Conservation (phyloP, 192 early-diverging fungal genomes). For the Coemansia biformis region DNA sequence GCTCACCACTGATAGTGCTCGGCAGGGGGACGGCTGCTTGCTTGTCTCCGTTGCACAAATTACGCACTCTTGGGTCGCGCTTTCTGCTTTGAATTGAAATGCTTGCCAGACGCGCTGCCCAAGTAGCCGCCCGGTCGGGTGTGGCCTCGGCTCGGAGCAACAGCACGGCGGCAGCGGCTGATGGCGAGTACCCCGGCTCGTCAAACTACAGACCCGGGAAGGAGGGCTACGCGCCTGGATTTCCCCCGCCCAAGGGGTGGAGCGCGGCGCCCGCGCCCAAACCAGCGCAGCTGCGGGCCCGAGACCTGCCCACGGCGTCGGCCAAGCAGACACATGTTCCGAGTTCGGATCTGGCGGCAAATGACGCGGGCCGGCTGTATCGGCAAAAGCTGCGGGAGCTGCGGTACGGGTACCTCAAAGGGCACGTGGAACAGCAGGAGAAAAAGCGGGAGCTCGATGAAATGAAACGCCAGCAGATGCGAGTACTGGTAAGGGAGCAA, state of each 20-base stretch:
- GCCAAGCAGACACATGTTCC: constrained; percentile 6
- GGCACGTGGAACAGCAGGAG: constrained; percentile 18
- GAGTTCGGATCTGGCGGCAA: neutral
- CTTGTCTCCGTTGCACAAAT: no score
- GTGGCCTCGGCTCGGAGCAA: no score
- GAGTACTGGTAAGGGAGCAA: constrained; percentile 7
- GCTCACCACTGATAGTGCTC: no score
- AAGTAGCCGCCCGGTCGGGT: no score
- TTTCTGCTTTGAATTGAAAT: no score
- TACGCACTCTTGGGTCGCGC: no score
- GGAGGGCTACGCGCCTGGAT: constrained; percentile 50
- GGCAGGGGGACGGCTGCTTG: no score
- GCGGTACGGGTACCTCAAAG: constrained; percentile 28
- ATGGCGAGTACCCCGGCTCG: constrained; percentile 24
- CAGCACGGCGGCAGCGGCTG: no score
- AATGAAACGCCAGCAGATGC: constrained; percentile 2
- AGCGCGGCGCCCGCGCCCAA: neutral
- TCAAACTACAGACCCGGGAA: constrained; percentile 39
- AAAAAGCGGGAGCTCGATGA: constrained; percentile 8
- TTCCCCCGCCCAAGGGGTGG: constrained; percentile 44
- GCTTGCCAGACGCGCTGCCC: no score
- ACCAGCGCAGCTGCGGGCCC: neutral
- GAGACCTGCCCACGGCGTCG: constrained; percentile 13
- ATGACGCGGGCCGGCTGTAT: constrained; percentile 17
- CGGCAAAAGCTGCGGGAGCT: constrained; percentile 22